Evolutionary conservation across 2,329 filamentous ascomycete species (phyloP).

Genomic region (Pseudogymnoascus sp.): DNA sequence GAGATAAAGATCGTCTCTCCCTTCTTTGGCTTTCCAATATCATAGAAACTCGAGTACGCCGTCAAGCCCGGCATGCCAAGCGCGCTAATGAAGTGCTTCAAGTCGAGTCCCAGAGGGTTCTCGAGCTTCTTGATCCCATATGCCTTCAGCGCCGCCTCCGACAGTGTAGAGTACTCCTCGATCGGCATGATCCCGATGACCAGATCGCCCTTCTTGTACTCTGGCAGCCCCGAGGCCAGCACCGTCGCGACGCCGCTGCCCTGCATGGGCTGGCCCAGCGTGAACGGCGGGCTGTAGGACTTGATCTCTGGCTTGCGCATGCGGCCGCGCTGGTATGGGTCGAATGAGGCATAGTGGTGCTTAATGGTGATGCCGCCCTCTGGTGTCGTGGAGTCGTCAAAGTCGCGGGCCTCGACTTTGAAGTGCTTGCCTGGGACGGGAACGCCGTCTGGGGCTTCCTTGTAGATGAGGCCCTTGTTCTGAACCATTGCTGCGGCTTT

Average conservation of each 20-base stretch:
- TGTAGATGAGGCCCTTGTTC: slow-evolving; percentile 73
- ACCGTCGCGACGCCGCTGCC: slow-evolving; percentile 60
- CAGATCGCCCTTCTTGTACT: slow-evolving; percentile 60
- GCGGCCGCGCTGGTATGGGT: slow-evolving; percentile 75
- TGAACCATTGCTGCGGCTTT: slow-evolving; percentile 31
- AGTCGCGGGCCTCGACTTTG: slow-evolving; percentile 53
- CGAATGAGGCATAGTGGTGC: slow-evolving; percentile 66
- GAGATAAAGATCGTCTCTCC: slow-evolving; percentile 73
- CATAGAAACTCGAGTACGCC: slow-evolving; percentile 65
- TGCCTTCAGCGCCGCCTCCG: slow-evolving; percentile 35
- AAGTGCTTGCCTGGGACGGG: slow-evolving; percentile 66
- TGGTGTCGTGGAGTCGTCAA: slow-evolving; percentile 55
- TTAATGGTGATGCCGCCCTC: slow-evolving; percentile 60
- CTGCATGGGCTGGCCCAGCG: slow-evolving; percentile 52
- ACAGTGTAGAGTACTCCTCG: slow-evolving; percentile 59
- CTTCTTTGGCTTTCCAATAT: slow-evolving; percentile 65
- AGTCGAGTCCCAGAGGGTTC: slow-evolving; percentile 61
- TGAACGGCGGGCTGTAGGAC: slow-evolving; percentile 60
- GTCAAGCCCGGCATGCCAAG: slow-evolving; percentile 74
- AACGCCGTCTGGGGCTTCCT: slow-evolving; percentile 54
- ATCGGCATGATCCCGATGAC: slow-evolving; percentile 49
- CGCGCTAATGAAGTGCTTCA: slow-evolving; percentile 61
- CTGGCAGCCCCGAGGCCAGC: slow-evolving; percentile 55
- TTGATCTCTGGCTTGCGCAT: slow-evolving; percentile 59
- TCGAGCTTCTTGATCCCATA: slow-evolving; percentile 45